Evolutionary conservation across 176 grass and related monocot species (phyloP).

Genomic region (Hordeum marinum): DNA sequence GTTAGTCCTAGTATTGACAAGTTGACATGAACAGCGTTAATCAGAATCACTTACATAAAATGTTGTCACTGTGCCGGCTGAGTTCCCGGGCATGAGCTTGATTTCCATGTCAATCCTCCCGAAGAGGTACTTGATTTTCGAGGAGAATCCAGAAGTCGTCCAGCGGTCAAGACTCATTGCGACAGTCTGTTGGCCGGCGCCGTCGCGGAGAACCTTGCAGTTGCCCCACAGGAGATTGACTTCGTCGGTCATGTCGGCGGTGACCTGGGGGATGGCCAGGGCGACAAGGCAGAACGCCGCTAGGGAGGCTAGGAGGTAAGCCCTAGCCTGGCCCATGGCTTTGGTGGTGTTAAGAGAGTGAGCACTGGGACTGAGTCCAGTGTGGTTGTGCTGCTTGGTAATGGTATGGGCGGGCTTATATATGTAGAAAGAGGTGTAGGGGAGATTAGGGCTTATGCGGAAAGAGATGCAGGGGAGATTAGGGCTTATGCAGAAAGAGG

Average conservation of each 20-base stretch:
- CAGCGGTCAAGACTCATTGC: conserved; percentile 35
- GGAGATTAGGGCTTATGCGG: too few relatives aligned
- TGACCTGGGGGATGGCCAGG: background rate
- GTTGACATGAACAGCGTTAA: background rate
- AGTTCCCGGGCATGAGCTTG: conserved; percentile 54
- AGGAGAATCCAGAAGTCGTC: conserved; percentile 34
- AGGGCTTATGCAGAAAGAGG: background rate
- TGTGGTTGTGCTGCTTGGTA: background rate
- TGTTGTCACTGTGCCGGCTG: conserved; percentile 64
- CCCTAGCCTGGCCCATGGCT: conserved; percentile 54
- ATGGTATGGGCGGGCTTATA: background rate
- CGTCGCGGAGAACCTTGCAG: background rate
- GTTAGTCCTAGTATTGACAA: conserved; percentile 31
- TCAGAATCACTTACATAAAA: conserved; percentile 54
- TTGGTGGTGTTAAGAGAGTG: background rate
- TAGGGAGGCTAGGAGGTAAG: conserved; percentile 42
- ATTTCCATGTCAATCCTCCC: conserved; percentile 57
- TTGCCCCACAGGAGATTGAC: conserved; percentile 45
- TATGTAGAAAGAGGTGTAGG: too few relatives aligned
- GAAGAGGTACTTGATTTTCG: conserved; percentile 48
- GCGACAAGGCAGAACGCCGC: conserved; percentile 16
- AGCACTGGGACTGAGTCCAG: background rate
- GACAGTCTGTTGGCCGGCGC: conserved; percentile 26
- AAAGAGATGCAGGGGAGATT: background rate
- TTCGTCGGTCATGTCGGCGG: conserved; percentile 19